These are phyloP conservation scores for Boletus vinaceobasis DNA, from an alignment of 768 basidiomycete species.

Conservation along the genomic window DNA sequence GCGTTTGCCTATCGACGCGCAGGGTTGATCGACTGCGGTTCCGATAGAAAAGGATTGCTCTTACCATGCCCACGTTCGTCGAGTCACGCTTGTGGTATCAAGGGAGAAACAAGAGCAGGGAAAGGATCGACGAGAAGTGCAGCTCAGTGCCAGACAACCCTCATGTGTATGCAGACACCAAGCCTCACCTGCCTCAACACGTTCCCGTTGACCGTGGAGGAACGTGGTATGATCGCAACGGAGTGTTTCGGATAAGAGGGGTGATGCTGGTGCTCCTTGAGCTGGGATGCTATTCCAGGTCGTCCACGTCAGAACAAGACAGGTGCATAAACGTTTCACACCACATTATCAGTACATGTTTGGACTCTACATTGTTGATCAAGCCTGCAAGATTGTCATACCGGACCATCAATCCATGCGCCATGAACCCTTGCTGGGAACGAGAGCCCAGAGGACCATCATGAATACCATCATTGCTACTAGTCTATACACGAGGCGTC, in stretches of 20 bases:
- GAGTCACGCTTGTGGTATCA: not conserved
- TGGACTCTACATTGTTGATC: not conserved
- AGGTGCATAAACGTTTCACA: not conserved
- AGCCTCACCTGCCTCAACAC: not conserved
- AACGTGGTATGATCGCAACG: not conserved
- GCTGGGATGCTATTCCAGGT: not conserved
- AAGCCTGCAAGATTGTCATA: not conserved
- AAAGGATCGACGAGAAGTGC: not conserved
- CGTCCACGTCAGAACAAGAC: not conserved
- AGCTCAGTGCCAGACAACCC: not conserved
- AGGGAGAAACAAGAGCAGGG: not conserved
- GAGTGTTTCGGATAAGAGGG: not conserved
- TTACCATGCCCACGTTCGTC: not conserved
- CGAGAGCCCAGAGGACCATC: conserved; percentile 40
- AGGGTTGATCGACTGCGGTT: not conserved
- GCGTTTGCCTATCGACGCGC: not conserved
- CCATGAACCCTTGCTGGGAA: conserved; percentile 31
- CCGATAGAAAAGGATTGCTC: not conserved
- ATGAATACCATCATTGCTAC: conserved; percentile 44
- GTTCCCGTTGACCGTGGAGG: too few species aligned
- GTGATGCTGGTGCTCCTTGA: not conserved
- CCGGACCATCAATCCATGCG: conserved; percentile 15
- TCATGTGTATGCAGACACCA: not conserved
- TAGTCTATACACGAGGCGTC: conserved; percentile 8
- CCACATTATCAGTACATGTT: not conserved